phyloP scores from a whole-genome alignment of 1,284 basidiomycete genomes.

The Apiotrichum mycotoxinovorans region DNA sequence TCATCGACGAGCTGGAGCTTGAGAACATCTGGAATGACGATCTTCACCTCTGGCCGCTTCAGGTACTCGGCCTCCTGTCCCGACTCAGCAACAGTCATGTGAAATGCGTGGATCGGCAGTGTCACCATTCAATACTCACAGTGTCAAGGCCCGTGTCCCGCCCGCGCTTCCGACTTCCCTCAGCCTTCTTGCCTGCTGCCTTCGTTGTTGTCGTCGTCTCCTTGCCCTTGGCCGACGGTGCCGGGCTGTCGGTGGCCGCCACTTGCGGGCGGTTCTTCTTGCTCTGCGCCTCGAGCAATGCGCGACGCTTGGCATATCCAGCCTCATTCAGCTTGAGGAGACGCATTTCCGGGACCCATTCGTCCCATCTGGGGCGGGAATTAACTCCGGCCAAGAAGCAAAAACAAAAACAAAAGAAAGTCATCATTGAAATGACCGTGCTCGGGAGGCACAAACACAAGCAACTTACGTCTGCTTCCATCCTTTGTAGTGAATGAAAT shows the following conservation, averaged over 20 bases:
- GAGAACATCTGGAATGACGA: slow-evolving; percentile 81
- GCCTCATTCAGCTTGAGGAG: slow-evolving; percentile 83
- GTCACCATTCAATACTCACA: slow-evolving; percentile 27
- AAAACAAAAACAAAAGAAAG: not conserved
- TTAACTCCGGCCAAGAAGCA: slow-evolving; percentile 3
- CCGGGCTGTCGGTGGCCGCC: slow-evolving; percentile 20
- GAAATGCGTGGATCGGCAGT: not conserved
- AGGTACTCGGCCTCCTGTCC: slow-evolving; percentile 54
- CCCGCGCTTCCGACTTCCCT: slow-evolving; percentile 53
- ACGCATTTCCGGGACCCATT: slow-evolving; percentile 85
- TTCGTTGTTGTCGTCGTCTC: slow-evolving; percentile 41
- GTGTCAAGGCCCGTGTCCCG: slow-evolving; percentile 43
- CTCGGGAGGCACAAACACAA: not conserved
- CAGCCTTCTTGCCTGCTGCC: slow-evolving; percentile 47
- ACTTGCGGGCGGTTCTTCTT: slow-evolving; percentile 40
- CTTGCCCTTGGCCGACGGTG: slow-evolving; percentile 26
- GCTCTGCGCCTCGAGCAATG: slow-evolving; percentile 50
- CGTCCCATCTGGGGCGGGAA: slow-evolving; percentile 74
- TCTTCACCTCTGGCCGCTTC: slow-evolving; percentile 84
- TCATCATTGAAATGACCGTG: not conserved
- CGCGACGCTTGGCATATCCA: slow-evolving; percentile 71
- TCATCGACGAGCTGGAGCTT: slow-evolving; percentile 92
- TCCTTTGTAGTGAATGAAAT: slow-evolving; percentile 97
- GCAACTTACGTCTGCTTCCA: slow-evolving; percentile 94
- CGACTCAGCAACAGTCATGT: not conserved